Evolutionary conservation across 2,329 filamentous ascomycete species (phyloP).

Genomic region (Pseudodiploospora longispora): DNA sequence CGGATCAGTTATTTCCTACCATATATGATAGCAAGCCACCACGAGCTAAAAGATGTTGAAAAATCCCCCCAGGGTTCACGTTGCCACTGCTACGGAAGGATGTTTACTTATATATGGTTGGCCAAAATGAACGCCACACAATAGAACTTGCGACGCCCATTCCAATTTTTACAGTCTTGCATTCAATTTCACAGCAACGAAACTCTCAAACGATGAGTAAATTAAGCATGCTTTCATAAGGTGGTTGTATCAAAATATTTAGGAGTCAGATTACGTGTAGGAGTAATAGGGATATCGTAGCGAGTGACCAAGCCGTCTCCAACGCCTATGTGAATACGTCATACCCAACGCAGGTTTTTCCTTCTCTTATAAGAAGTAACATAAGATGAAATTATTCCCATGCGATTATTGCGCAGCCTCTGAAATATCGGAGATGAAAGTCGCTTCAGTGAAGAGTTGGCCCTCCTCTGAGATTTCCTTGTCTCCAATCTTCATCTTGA

Average conservation of each 20-base stretch:
- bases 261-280: constrained; percentile 4
- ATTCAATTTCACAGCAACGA: too few species aligned
- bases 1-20: too few species aligned
- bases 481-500: constrained; percentile 82
- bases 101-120: too few species aligned
- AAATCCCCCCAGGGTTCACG: too few species aligned
- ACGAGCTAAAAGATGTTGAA: too few species aligned
- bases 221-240: not conserved
- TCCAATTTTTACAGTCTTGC: too few species aligned
- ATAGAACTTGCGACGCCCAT: too few species aligned
- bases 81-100: too few species aligned
- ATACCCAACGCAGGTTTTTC: constrained; percentile 12
- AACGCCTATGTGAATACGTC: constrained; percentile 14
- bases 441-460: constrained; percentile 76
- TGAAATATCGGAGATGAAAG: constrained; percentile 70
- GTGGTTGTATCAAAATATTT: not conserved
- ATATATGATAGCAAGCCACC: too few species aligned
- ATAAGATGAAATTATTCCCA: not conserved
- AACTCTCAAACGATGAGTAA: too few species aligned
- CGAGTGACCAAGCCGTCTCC: constrained; percentile 18
- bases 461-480: constrained; percentile 73
- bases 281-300: constrained; percentile 11
- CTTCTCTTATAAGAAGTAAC: constrained; percentile 3
- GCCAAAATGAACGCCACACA: too few species aligned
- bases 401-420: not conserved